These are phyloP conservation scores for Heterobasidion parviporum DNA, from an alignment of 1,284 basidiomycete species.

Conservation along the genomic window DNA sequence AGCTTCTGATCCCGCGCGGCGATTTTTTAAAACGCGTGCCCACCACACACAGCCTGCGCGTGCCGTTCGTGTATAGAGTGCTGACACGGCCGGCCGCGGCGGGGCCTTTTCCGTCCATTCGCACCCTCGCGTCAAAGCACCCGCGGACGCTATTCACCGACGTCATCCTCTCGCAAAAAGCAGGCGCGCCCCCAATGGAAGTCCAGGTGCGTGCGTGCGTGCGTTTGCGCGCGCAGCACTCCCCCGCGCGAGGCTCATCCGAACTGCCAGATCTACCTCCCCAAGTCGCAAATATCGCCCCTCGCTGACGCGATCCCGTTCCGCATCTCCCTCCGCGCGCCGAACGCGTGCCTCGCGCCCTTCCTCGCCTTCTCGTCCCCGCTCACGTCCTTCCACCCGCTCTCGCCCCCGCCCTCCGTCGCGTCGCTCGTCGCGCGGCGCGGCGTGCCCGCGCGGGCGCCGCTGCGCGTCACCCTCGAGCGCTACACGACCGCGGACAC, in stretches of 20 bases:
- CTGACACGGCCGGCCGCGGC: constrained; percentile 7
- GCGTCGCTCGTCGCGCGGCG: neutral
- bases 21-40: neutral
- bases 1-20: neutral
- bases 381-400: constrained; percentile 8
- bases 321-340: constrained; percentile 4
- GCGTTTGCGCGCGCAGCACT: too few relatives aligned
- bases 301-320: constrained; percentile 5
- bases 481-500: constrained; percentile 7
- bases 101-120: constrained; percentile 5
- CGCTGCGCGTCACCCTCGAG: constrained; percentile 7
- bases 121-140: neutral
- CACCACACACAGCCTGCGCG: constrained; percentile 4
- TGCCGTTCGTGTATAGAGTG: constrained; percentile 8
- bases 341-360: constrained; percentile 6
- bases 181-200: constrained; percentile 3
- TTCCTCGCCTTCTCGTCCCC: neutral
- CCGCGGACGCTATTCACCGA: constrained; percentile 7
- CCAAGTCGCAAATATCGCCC: constrained; percentile 7
- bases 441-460: neutral
- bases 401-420: constrained; percentile 1
- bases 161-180: neutral
- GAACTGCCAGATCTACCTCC: constrained; percentile 9
- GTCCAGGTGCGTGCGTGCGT: constrained; percentile 3
- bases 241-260: neutral